phyloP scores from a whole-genome alignment of 164 flowering plant species.

The Piper betle region DNA sequence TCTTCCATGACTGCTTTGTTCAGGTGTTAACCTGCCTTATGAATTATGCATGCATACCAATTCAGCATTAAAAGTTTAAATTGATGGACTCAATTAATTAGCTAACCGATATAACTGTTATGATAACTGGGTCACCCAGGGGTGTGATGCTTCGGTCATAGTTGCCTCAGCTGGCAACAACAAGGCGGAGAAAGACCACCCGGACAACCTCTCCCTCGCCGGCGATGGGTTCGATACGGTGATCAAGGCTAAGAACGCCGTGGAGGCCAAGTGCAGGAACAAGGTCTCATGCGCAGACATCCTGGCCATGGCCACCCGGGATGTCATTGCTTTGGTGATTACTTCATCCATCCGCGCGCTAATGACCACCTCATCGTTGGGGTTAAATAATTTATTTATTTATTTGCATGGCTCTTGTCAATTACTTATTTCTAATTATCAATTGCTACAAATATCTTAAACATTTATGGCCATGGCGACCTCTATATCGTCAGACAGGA shows the following conservation, averaged over 20 bases:
- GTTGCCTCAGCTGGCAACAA: conserved; percentile 40
- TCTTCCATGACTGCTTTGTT: conserved; percentile 21
- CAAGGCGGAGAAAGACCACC: conserved; percentile 63
- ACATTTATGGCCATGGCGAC: neutral
- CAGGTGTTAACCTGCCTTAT: conserved; percentile 5
- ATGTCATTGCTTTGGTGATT: conserved; percentile 37
- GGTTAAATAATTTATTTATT: too few species aligned
- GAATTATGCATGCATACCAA: too few species aligned
- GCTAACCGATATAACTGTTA: neutral
- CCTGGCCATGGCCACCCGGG: conserved; percentile 56
- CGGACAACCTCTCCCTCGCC: conserved; percentile 67
- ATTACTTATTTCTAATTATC: neutral
- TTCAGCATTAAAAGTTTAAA: too few species aligned
- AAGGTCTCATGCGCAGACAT: conserved; percentile 77
- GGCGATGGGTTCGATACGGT: conserved; percentile 73
- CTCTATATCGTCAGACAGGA: conserved; percentile 22
- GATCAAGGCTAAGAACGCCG: conserved; percentile 53
- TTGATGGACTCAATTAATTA: too few species aligned
- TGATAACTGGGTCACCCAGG: conserved; percentile 7
- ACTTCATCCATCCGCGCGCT: neutral
- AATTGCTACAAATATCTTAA: neutral
- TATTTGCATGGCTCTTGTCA: neutral
- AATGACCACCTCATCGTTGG: too few species aligned
- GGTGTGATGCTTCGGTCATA: conserved; percentile 62
- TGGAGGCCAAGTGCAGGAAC: conserved; percentile 64